phyloP scores from a whole-genome alignment of 331 rosid genomes.

The Acacia pycnantha region DNA sequence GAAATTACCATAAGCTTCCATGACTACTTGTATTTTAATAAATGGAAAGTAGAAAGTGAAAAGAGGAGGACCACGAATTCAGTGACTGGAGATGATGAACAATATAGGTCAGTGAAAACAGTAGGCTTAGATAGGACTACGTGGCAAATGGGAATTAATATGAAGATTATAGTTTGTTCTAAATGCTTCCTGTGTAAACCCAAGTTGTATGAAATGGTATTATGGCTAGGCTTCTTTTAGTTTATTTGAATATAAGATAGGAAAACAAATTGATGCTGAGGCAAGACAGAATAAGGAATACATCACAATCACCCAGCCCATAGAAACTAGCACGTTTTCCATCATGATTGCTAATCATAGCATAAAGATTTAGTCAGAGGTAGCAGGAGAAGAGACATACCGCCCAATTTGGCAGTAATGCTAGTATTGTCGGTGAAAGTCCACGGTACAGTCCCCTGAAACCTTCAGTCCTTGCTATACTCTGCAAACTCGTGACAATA shows the following conservation, averaged over 20 bases:
- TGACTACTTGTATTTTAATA: background rate
- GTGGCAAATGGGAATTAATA: slow-evolving; percentile 4
- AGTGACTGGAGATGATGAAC: background rate
- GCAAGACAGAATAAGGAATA: background rate
- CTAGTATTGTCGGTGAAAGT: slow-evolving; percentile 89
- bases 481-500: slow-evolving; percentile 67
- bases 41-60: background rate
- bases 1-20: slow-evolving; percentile 14
- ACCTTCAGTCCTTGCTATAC: slow-evolving; percentile 80
- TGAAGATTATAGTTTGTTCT: background rate
- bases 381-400: slow-evolving; percentile 52
- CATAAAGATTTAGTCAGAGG: slow-evolving; percentile 17
- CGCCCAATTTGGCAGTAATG: slow-evolving; percentile 98
- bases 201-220: background rate
- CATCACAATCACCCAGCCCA: slow-evolving; percentile 3
- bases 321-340: slow-evolving; percentile 2
- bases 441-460: slow-evolving; percentile 91
- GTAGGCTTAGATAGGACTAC: background rate
- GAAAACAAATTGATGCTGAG: slow-evolving; percentile 6
- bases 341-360: background rate
- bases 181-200: background rate
- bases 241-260: background rate
- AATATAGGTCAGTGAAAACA: slow-evolving; percentile 15
- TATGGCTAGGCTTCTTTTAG: background rate
- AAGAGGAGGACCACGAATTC: slow-evolving; percentile 2